Evolutionary conservation across 1,284 basidiomycete genomes (phyloP), one percentile per base, ranked within the genome.

Genomic region (Lignosus rhinocerotis): DNA sequence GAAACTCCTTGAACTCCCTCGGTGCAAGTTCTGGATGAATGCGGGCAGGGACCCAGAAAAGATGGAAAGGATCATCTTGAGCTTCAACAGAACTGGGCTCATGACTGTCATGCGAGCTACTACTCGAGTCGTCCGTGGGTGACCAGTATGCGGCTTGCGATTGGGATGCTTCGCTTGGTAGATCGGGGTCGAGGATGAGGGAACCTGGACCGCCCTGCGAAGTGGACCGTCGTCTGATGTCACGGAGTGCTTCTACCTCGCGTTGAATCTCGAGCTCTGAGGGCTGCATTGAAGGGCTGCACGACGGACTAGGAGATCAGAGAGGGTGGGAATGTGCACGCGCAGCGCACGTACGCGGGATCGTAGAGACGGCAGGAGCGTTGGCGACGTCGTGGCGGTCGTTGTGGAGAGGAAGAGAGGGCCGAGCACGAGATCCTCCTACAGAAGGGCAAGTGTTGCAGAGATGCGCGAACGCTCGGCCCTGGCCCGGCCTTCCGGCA

Each of bases 11-110:
- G 75, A 99, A 99, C 75, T 98, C 94, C 52, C 88, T 88, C 10
- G 97, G 97, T 1, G 96, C 96, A 70, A 99, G 92, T 78, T 99
- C 96, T 19, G 96, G 97, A 72, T 99, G 96, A 21, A 98, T 80
- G 56, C 91, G 87, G 14, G 96, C 96, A 41, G 96, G 96, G 16
- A 99, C 94, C 96, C 96, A 99, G 79, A 98, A 98, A 60, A 98
- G 85, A 74, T 93, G 88, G 68, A 87, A 85, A 9, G 89, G 88
- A 76, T 93, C 90, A 67, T 90, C 87, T 73, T 58, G 58, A 1
- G 56, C 55, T 19, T 50, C 50, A 41, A 52, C 58, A 16, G 63
- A 56, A 43, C 53, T 53, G 25, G 43, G 21, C n/a, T 64, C 62
- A 51, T 58, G 58, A 51, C 62, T 64, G 55, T 64, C 62, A 44